Evolutionary conservation across 352 stramenopile genomes (phyloP).

Genomic region (Pythium insidiosum): DNA sequence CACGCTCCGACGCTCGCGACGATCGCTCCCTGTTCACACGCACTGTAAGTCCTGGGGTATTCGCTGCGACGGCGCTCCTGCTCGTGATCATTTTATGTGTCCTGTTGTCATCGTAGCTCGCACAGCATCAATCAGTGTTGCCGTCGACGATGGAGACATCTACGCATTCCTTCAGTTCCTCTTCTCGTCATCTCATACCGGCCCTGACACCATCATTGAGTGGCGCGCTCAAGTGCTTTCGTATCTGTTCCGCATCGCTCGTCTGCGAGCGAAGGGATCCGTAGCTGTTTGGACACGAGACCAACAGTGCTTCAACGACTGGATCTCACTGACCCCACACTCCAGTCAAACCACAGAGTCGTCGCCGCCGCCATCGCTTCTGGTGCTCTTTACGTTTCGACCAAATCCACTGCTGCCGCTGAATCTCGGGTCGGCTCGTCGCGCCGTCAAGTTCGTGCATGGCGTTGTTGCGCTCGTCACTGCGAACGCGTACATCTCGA

Average conservation of each 20-base stretch:
- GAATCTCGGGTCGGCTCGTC: conserved; percentile 52
- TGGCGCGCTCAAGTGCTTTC: neutral
- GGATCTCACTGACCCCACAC: conserved; percentile 1
- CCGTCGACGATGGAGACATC: conserved; percentile 9
- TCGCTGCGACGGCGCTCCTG: too few species aligned
- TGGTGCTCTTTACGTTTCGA: conserved; percentile 39
- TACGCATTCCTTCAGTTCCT: conserved; percentile 10
- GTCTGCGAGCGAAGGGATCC: too few species aligned
- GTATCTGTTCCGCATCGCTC: conserved; percentile 1
- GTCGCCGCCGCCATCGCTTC: neutral
- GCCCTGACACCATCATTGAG: neutral
- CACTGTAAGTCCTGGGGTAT: too few species aligned
- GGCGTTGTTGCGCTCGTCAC: conserved; percentile 59
- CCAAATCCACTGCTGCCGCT: conserved; percentile 37
- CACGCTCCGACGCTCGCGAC: conserved; percentile 14
- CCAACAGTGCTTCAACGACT: neutral
- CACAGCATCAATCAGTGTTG: conserved; percentile 3
- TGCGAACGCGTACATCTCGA: conserved; percentile 79
- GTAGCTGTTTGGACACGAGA: too few species aligned
- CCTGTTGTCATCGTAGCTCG: neutral
- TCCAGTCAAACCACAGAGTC: too few species aligned
- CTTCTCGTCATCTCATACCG: too few species aligned
- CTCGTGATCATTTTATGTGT: too few species aligned
- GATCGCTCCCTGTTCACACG: too few species aligned
- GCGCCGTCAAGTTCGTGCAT: conserved; percentile 57